Evolutionary conservation across 148 eudicot species (phyloP).

Genomic region (Rhododendron simsii): DNA sequence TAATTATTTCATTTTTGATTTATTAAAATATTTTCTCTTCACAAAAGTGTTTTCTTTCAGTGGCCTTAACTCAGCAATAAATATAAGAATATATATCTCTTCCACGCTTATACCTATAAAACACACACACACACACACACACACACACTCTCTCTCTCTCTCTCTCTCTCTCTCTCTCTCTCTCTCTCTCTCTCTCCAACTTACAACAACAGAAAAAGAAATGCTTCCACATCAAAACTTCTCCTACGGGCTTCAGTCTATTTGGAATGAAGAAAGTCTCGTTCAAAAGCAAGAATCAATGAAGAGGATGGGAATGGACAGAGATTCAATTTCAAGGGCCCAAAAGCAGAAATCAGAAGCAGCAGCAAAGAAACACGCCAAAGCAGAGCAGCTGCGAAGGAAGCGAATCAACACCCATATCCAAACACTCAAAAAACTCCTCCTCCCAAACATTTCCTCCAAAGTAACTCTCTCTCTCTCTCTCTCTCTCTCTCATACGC

Average conservation of each 20-base stretch:
- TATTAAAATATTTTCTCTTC: too few relatives aligned
- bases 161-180: too few relatives aligned
- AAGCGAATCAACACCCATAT: conserved; percentile 15
- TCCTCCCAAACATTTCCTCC: conserved; percentile 6
- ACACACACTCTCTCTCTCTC: too few relatives aligned
- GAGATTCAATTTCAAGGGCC: not conserved
- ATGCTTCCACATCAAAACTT: conserved; percentile 3
- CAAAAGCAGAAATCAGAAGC: conserved; percentile 8
- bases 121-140: too few relatives aligned
- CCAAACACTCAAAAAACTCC: conserved; percentile 9
- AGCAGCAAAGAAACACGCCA: conserved; percentile 15
- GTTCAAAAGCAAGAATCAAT: not conserved
- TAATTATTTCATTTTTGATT: too few relatives aligned
- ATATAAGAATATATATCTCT: not conserved
- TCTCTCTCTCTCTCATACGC: not conserved
- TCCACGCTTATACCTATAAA: not conserved
- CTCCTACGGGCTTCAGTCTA: not conserved
- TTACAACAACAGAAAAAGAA: not conserved
- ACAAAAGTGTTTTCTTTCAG: not conserved
- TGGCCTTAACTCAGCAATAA: not conserved
- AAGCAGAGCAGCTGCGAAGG: conserved; percentile 10
- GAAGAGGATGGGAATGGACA: not conserved
- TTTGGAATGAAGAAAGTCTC: not conserved
- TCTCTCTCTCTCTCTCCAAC: not conserved
- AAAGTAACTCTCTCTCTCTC: conserved; percentile 11